A percentile compares a stretch with the other conserved stretches of the same genome.
Evolutionary conservation across 2,329 filamentous ascomycete genomes (phyloP).

Genomic region (Hymenoscyphus occultus): DNA sequence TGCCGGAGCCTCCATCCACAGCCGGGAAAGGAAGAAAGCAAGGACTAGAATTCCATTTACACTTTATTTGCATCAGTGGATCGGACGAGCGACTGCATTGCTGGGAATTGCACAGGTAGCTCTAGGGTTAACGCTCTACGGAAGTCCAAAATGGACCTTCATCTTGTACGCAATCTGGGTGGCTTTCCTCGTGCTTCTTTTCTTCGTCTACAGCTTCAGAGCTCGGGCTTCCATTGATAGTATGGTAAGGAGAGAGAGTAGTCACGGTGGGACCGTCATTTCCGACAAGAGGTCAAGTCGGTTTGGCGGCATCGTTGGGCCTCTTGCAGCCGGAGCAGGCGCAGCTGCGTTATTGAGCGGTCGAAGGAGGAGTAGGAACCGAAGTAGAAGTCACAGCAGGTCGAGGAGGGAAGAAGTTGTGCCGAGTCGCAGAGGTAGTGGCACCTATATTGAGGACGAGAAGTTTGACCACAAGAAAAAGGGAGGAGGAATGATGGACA

Average conservation of each 20-base stretch:
- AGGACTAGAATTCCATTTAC: slow-evolving; percentile 39
- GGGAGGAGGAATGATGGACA: slow-evolving; percentile 55
- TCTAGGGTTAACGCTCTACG: slow-evolving; percentile 85
- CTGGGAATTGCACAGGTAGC: slow-evolving; percentile 85
- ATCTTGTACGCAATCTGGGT: slow-evolving; percentile 79
- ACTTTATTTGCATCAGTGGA: slow-evolving; percentile 73
- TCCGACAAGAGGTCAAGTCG: slow-evolving; percentile 44
- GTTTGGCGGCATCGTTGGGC: slow-evolving; percentile 49
- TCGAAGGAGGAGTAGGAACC: slow-evolving; percentile 37
- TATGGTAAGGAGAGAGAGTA: slow-evolving; percentile 37
- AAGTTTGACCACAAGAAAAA: slow-evolving; percentile 48
- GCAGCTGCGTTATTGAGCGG: slow-evolving; percentile 51
- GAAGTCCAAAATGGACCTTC: slow-evolving; percentile 81
- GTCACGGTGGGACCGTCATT: slow-evolving; percentile 46
- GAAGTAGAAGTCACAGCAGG: slow-evolving; percentile 25
- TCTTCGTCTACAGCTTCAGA: slow-evolving; percentile 76
- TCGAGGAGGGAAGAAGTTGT: slow-evolving; percentile 19
- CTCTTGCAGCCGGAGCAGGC: slow-evolving; percentile 55
- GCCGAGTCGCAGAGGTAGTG: slow-evolving; percentile 36
- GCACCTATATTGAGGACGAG: slow-evolving; percentile 59
- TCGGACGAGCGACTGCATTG: slow-evolving; percentile 73
- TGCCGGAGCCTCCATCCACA: slow-evolving; percentile 60
- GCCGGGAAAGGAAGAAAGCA: slow-evolving; percentile 42
- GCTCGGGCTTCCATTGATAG: slow-evolving; percentile 50
- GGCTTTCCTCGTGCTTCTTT: slow-evolving; percentile 66